Conservation (phyloP, 768 basidiomycete species). For the Clitopilus hobsonii region DNA sequence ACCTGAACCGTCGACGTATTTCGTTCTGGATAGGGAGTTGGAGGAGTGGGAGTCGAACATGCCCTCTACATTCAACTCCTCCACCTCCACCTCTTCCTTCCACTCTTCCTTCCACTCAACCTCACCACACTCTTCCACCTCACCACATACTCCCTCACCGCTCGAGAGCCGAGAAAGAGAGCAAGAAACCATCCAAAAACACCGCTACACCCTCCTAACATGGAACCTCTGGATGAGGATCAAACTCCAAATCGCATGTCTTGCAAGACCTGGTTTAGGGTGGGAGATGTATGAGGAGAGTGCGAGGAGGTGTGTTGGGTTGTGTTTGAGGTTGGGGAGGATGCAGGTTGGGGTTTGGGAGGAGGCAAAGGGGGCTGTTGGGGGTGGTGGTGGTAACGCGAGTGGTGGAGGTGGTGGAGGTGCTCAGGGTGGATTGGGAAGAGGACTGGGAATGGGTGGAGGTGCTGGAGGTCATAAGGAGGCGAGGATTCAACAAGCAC, state of each 20-base stretch:
- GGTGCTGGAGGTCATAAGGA: too few species aligned
- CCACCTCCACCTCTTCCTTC: background rate
- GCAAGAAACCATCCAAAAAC: conserved; percentile 27
- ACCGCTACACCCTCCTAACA: conserved; percentile 38
- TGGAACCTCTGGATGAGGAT: conserved; percentile 43
- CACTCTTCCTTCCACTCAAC: background rate
- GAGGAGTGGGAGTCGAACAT: conserved; percentile 38
- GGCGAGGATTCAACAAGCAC: conserved; percentile 2
- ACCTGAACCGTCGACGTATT: conserved; percentile 29
- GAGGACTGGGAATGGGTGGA: background rate
- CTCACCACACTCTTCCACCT: background rate
- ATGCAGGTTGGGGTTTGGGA: conserved; percentile 37
- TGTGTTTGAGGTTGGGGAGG: conserved; percentile 37
- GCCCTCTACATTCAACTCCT: conserved; percentile 32
- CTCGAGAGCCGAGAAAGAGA: conserved; percentile 22
- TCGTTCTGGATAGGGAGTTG: conserved; percentile 38
- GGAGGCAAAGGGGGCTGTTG: conserved; percentile 10
- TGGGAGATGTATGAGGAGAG: conserved; percentile 15
- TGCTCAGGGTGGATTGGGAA: background rate
- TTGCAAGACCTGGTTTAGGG: background rate
- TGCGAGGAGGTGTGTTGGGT: conserved; percentile 31
- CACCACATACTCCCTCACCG: conserved; percentile 21
- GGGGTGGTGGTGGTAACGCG: too few species aligned
- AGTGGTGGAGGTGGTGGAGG: too few species aligned
- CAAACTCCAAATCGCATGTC: conserved; percentile 32